phyloP scores from a whole-genome alignment of 805 yeast species.

The Komagataella phaffii region DNA sequence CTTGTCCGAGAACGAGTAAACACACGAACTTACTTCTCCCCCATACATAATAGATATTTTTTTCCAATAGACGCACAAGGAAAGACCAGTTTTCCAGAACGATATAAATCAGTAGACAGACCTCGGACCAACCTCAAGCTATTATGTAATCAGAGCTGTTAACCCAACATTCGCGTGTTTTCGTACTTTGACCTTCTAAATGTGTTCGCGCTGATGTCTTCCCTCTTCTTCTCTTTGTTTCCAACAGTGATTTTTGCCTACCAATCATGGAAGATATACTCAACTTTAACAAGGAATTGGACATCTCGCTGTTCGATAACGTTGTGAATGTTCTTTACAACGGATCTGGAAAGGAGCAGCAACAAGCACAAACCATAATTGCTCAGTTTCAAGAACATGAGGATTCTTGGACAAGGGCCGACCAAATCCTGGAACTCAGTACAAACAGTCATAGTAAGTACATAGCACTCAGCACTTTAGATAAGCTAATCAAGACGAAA shows the following conservation, averaged over 20 bases:
- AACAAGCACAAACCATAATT: conserved; percentile 56
- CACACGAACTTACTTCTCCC: background rate
- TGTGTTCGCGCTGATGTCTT: background rate
- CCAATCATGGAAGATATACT: conserved; percentile 68
- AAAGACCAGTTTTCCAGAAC: background rate
- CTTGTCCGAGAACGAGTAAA: conserved; percentile 24
- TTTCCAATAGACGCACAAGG: background rate
- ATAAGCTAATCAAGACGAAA: conserved; percentile 77
- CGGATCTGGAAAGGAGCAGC: conserved; percentile 65
- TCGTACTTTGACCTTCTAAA: background rate
- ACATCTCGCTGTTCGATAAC: conserved; percentile 65
- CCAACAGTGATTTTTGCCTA: background rate
- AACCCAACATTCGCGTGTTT: background rate
- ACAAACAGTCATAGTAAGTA: conserved; percentile 79
- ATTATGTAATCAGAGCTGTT: background rate
- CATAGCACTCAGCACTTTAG: conserved; percentile 81
- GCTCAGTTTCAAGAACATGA: conserved; percentile 86
- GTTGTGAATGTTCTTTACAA: conserved; percentile 77
- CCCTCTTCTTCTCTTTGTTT: background rate
- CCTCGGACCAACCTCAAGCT: too few relatives aligned
- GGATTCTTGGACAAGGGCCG: conserved; percentile 92
- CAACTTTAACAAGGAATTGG: conserved; percentile 77
- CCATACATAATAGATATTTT: background rate
- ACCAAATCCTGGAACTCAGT: conserved; percentile 70
- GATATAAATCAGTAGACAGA: too few relatives aligned